These are phyloP conservation scores for Exophiala oligosperma DNA, from an alignment of 2,329 filamentous ascomycete species.

Conservation along the genomic window DNA sequence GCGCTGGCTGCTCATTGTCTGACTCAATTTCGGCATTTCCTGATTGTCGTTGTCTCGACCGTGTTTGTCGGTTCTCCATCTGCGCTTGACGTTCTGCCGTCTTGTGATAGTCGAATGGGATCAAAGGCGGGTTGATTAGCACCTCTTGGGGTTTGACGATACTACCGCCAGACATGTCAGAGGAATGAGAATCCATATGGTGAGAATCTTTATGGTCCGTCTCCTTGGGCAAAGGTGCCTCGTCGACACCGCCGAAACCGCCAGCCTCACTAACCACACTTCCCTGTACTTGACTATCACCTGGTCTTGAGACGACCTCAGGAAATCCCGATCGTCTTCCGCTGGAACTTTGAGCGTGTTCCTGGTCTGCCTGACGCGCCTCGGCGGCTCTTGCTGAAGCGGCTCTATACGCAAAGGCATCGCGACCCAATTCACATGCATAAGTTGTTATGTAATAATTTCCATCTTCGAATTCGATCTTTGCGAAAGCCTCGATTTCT, in stretches of 20 bases:
- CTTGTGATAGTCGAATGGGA: slow-evolving; percentile 28
- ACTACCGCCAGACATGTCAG: slow-evolving; percentile 26
- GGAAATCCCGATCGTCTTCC: slow-evolving; percentile 46
- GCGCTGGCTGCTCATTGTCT: slow-evolving; percentile 29
- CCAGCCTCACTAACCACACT: slow-evolving; percentile 57
- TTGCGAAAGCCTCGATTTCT: slow-evolving; percentile 60
- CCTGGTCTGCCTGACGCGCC: slow-evolving; percentile 39
- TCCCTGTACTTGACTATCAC: slow-evolving; percentile 45
- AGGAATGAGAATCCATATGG: slow-evolving; percentile 23
- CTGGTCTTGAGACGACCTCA: slow-evolving; percentile 45
- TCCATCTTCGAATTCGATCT: slow-evolving; percentile 64
- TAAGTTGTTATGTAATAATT: slow-evolving; percentile 67
- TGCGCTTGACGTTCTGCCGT: slow-evolving; percentile 26
- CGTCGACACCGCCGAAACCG: slow-evolving; percentile 43
- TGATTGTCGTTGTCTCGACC: too few species aligned
- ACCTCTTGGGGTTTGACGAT: slow-evolving; percentile 29
- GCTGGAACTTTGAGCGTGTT: slow-evolving; percentile 43
- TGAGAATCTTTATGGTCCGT: slow-evolving; percentile 13
- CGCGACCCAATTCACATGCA: slow-evolving; percentile 62
- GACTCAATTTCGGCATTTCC: slow-evolving; percentile 1
- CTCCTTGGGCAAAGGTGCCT: slow-evolving; percentile 17
- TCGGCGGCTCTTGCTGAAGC: slow-evolving; percentile 47
- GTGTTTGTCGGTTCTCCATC: slow-evolving; percentile 12
- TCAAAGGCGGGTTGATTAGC: slow-evolving; percentile 26
- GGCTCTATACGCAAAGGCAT: slow-evolving; percentile 53